Percentiles rank a stretch among this genome's conserved stretches.
Evolutionary conservation across 495 filamentous ascomycete species (phyloP).

Genomic region (Pseudotulostoma volvatum): DNA sequence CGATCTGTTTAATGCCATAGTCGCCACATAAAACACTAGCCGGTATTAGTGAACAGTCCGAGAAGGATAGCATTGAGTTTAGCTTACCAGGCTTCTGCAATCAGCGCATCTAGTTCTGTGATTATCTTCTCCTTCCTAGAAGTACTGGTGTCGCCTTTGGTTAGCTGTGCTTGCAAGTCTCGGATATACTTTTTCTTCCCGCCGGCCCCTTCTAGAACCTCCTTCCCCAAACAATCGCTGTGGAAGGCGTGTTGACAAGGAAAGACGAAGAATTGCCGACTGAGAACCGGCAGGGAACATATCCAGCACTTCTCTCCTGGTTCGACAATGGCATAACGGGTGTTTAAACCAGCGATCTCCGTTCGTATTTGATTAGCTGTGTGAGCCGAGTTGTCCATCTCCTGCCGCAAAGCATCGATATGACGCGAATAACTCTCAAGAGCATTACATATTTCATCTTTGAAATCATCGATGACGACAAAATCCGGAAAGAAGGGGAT

Average conservation of each 20-base stretch:
- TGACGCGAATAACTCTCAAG: conserved; percentile 80
- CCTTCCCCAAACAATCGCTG: conserved; percentile 73
- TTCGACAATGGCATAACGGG: conserved; percentile 88
- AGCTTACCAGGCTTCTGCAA: conserved; percentile 65
- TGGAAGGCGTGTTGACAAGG: conserved; percentile 97
- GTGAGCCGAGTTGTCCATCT: conserved; percentile 85
- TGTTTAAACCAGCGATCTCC: conserved; percentile 70
- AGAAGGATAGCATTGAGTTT: conserved; percentile 5
- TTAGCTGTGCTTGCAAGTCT: conserved; percentile 69
- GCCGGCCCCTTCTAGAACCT: conserved; percentile 58
- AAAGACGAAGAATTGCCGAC: conserved; percentile 91
- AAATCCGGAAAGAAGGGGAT: conserved; percentile 99
- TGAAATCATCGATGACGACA: conserved; percentile 97
- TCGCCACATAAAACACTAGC: conserved; percentile 73
- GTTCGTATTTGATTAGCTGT: conserved; percentile 79
- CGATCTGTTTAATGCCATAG: conserved; percentile 79
- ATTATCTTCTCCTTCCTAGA: conserved; percentile 64
- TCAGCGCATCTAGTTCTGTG: conserved; percentile 72
- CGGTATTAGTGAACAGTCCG: conserved; percentile 5
- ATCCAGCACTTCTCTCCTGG: conserved; percentile 87
- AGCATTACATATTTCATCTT: conserved; percentile 89
- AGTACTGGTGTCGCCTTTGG: conserved; percentile 47
- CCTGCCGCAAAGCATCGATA: conserved; percentile 76
- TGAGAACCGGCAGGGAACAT: conserved; percentile 70
- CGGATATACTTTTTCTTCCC: conserved; percentile 65